Evolutionary conservation across 257 asterid species (phyloP).

Genomic region (Solanum medicagineum): DNA sequence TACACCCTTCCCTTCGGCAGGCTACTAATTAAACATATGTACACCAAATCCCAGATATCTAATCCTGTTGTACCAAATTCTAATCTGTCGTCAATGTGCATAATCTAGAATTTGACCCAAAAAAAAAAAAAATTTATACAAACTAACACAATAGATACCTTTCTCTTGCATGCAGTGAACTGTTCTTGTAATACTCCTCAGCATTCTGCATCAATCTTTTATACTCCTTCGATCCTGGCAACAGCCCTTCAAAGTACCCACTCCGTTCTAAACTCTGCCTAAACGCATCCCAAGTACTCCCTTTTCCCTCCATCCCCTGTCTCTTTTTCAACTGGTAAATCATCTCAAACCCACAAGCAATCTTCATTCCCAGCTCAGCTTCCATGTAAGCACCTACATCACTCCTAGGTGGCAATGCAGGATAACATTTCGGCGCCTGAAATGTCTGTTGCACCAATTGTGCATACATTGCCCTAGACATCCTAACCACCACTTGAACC

Average conservation of each 20-base stretch:
- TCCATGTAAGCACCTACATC: constrained; percentile 49
- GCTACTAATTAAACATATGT: background rate
- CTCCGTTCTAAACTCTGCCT: constrained; percentile 52
- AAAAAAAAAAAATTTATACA: background rate
- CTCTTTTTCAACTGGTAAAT: constrained; percentile 71
- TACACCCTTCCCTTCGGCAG: background rate
- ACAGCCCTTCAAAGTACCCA: constrained; percentile 66
- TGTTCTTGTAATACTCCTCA: constrained; percentile 52
- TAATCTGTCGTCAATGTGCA: background rate
- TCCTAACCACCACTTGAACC: constrained; percentile 53
- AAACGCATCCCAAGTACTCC: constrained; percentile 83
- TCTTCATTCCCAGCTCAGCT: constrained; percentile 90
- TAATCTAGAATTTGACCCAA: background rate
- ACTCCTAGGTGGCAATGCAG: constrained; percentile 53
- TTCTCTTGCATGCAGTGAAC: constrained; percentile 46
- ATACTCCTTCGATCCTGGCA: constrained; percentile 73
- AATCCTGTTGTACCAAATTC: background rate
- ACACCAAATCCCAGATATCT: background rate
- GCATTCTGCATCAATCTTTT: constrained; percentile 66
- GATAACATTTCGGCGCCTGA: constrained; percentile 71
- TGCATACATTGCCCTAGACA: constrained; percentile 95
- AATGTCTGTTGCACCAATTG: constrained; percentile 81
- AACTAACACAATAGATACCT: constrained; percentile 24
- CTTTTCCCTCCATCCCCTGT: constrained; percentile 78
- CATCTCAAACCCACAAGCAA: constrained; percentile 91